Conservation (phyloP, 208 protist species). For the Leishmania tropica region DNA sequence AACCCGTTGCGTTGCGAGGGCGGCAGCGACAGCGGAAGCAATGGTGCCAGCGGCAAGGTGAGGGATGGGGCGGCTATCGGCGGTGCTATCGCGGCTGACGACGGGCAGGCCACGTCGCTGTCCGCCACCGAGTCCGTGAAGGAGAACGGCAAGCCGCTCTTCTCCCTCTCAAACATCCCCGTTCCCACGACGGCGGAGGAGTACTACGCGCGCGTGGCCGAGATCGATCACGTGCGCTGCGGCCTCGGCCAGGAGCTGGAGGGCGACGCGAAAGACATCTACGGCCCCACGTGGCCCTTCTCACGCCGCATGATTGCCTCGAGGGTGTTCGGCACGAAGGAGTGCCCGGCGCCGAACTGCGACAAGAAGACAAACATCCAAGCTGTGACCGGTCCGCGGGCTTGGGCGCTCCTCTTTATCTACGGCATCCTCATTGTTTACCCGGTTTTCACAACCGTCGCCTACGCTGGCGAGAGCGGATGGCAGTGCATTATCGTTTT, state of each 20-base stretch:
- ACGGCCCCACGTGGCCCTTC: slow-evolving; percentile 46
- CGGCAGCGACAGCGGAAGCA: background rate
- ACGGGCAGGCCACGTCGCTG: background rate
- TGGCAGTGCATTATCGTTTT: slow-evolving; percentile 33
- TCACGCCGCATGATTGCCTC: slow-evolving; percentile 29
- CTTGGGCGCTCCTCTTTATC: slow-evolving; percentile 30
- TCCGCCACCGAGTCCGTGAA: background rate
- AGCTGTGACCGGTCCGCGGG: slow-evolving; percentile 27
- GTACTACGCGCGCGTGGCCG: slow-evolving; percentile 31
- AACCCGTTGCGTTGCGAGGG: background rate
- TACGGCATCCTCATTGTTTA: slow-evolving; percentile 29
- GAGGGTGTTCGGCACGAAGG: slow-evolving; percentile 11
- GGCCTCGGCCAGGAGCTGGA: slow-evolving; percentile 42
- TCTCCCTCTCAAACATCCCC: slow-evolving; percentile 20
- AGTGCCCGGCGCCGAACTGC: slow-evolving; percentile 36
- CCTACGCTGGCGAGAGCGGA: slow-evolving; percentile 20
- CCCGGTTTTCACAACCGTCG: slow-evolving; percentile 33
- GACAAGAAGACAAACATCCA: slow-evolving; percentile 23
- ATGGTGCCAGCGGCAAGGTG: background rate
- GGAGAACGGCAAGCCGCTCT: slow-evolving; percentile 1
- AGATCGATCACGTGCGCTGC: slow-evolving; percentile 40
- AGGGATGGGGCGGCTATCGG: background rate
- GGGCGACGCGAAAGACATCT: slow-evolving; percentile 31
- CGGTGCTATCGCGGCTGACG: background rate
- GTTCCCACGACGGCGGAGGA: slow-evolving; percentile 39